phyloP scores from a whole-genome alignment of 768 basidiomycete genomes.

The Lentinula aciculospora region DNA sequence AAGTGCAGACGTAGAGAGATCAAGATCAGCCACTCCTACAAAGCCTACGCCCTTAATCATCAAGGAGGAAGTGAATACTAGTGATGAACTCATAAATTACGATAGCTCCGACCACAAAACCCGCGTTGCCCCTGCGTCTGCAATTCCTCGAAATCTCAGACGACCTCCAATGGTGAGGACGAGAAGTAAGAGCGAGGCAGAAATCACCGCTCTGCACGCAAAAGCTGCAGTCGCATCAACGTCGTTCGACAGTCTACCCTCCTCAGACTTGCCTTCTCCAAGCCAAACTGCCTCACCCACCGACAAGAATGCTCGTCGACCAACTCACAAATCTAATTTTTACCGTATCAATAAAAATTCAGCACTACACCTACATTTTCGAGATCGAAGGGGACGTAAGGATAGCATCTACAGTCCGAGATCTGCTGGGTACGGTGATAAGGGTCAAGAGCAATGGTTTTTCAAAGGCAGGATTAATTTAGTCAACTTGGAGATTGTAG shows the following conservation, averaged over 20 bases:
- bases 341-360: background rate
- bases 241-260: background rate
- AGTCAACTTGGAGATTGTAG: conserved; percentile 72
- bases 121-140: background rate
- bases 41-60: background rate
- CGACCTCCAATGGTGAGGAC: conserved; percentile 33
- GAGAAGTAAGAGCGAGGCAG: conserved; percentile 59
- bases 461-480: conserved; percentile 68
- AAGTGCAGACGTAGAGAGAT: conserved; percentile 6
- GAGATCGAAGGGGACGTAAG: background rate
- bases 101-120: background rate
- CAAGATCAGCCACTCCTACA: background rate
- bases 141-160: background rate
- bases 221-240: conserved; percentile 5
- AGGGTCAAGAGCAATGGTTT: conserved; percentile 60
- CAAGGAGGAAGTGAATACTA: conserved; percentile 15
- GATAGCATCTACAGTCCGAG: background rate
- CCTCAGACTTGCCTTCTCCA: background rate
- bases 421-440: background rate
- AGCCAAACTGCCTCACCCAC: background rate
- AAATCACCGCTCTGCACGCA: conserved; percentile 26
- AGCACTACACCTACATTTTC: background rate
- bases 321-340: background rate
- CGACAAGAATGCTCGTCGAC: background rate
- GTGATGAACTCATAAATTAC: background rate